Evolutionary conservation across 768 basidiomycete genomes (phyloP).

Genomic region (Agrocybe praecox): DNA sequence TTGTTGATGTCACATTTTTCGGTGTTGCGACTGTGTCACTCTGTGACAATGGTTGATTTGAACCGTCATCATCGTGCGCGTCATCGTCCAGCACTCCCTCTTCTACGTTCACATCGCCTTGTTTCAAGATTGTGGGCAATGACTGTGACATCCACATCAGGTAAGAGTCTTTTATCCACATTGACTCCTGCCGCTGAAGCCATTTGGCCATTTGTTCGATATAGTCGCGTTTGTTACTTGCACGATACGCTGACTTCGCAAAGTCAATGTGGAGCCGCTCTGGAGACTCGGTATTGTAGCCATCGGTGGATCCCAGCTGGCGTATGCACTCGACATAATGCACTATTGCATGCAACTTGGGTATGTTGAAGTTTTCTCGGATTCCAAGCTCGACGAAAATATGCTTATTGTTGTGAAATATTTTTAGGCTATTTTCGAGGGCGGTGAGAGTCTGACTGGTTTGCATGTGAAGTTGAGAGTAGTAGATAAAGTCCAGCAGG

Average conservation of each 20-base stretch:
- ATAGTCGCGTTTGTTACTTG: constrained; percentile 30
- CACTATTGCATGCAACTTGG: constrained; percentile 34
- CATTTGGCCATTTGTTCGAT: constrained; percentile 40
- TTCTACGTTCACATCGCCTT: background rate
- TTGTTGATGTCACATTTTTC: background rate
- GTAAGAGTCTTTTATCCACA: constrained; percentile 23
- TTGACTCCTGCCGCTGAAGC: constrained; percentile 36
- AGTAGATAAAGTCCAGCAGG: constrained; percentile 38
- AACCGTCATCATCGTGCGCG: background rate
- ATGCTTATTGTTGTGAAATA: constrained; percentile 34
- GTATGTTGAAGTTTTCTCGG: constrained; percentile 38
- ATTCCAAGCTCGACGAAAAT: constrained; percentile 27
- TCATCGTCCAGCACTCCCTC: background rate
- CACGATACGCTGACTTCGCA: constrained; percentile 35
- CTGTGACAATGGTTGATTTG: background rate
- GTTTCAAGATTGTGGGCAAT: background rate
- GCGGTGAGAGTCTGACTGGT: constrained; percentile 22
- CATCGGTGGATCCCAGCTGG: constrained; percentile 27
- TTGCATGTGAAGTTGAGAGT: constrained; percentile 30
- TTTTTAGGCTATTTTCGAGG: constrained; percentile 21
- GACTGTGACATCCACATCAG: constrained; percentile 26
- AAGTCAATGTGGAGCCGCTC: constrained; percentile 47
- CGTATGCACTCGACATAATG: constrained; percentile 34
- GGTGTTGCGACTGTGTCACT: background rate
- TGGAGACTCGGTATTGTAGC: constrained; percentile 34